phyloP scores from a whole-genome alignment of 257 asterid genomes.

The Linderniella brevidens region DNA sequence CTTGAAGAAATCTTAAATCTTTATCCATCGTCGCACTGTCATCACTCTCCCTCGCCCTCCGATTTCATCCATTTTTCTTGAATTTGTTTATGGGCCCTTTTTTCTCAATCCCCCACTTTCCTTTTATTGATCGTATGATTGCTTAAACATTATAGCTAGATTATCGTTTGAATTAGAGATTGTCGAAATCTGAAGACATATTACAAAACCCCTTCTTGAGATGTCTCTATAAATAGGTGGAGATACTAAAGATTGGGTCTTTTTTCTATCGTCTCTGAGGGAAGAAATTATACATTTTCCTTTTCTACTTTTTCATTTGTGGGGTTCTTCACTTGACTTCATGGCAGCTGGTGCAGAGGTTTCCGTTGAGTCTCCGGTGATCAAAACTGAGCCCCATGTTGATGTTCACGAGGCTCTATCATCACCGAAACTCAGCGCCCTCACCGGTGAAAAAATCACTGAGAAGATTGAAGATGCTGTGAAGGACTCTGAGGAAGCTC shows the following conservation, averaged over 20 bases:
- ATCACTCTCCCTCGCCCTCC: too few relatives aligned
- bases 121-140: too few relatives aligned
- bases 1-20: too few relatives aligned
- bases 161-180: too few relatives aligned
- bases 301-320: slow-evolving; percentile 13
- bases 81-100: too few relatives aligned
- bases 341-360: slow-evolving; percentile 89
- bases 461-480: slow-evolving; percentile 21
- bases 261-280: neutral
- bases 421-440: slow-evolving; percentile 24
- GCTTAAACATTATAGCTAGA: too few relatives aligned
- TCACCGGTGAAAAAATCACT: slow-evolving; percentile 9
- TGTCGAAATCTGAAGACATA: too few relatives aligned
- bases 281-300: neutral
- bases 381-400: slow-evolving; percentile 26
- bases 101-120: too few relatives aligned
- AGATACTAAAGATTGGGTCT: neutral
- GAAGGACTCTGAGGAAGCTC: slow-evolving; percentile 21
- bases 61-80: too few relatives aligned
- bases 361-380: slow-evolving; percentile 47
- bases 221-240: too few relatives aligned
- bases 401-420: slow-evolving; percentile 21
- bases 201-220: too few relatives aligned
- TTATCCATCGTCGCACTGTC: too few relatives aligned
- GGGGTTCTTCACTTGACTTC: slow-evolving; percentile 21